Base-by-base conservation (phyloP, 2,329 filamentous ascomycete species). In the Scedosporium boydii region DNA sequence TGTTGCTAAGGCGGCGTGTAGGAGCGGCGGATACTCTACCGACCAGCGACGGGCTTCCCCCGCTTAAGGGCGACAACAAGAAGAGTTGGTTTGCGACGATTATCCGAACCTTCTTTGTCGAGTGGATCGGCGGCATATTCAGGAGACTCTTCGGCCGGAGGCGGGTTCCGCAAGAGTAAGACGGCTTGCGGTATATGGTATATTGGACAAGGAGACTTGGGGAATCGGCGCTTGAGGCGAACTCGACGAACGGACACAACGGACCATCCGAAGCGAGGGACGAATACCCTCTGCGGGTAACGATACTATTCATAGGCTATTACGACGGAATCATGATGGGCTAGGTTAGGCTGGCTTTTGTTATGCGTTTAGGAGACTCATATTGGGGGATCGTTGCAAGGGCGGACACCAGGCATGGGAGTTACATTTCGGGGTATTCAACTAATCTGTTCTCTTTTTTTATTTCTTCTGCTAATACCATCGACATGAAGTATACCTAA, bases 71-170 rank as follows among this genome's bases (percentile, higher is more conserved):
- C 42, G 5, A 60, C n/a, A 48, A 18, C 42, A 48, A 34, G 58
- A n/a, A 46, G 44, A 27, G 44, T 44, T 60, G 44, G 59, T n/a
- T 60, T n/a, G 18, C 44, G 44, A 53, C 21, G n/a, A 60, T 60
- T 27, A 23, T 53, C 26, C 42, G 27, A n/a, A 60, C n/a, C 14
- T n/a, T 60, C 44, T 60, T 46, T 27, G 42, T 44, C 14, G 59
- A 58, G 12, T 34, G 42, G 59, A 60, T 60, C 6, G 59, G 44
- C 12, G 44, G 34, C 27, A 18, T 60, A 26, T 60, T 60, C n/a
- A 34, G 59, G 26, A 51, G 14, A 26, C 23, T 60, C 4, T 53
- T 60, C 23, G 26, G 59, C 26, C 27, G 44, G 18, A 53, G 16
- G 26, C 16, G 16, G 59, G 51, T 14, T 9, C 6, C 51, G 18